Percentiles rank a stretch among this genome's conserved stretches.
Evolutionary conservation across 805 yeast genomes (phyloP).

Genomic region (Cyberlindnera petersonii): DNA sequence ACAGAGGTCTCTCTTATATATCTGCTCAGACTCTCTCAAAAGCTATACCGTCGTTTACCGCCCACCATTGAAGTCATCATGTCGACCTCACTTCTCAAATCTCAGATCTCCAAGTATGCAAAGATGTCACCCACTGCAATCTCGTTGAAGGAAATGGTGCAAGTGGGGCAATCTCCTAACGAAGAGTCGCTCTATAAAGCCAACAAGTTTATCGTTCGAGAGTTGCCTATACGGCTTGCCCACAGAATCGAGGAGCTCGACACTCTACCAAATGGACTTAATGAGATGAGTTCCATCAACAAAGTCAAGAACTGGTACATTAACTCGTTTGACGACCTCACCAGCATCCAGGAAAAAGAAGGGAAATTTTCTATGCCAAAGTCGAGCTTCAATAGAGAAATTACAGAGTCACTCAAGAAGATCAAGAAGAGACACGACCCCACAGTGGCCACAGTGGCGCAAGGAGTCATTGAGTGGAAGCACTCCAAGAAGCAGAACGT

Average conservation of each 20-base stretch:
- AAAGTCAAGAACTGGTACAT: conserved; percentile 87
- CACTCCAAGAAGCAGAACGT: conserved; percentile 41
- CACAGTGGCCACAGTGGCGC: conserved; percentile 87
- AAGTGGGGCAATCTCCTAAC: conserved; percentile 75
- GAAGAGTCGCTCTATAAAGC: conserved; percentile 81
- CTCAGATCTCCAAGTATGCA: conserved; percentile 46
- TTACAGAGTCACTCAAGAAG: conserved; percentile 59
- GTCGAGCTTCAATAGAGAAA: conserved; percentile 62
- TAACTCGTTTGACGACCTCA: conserved; percentile 80
- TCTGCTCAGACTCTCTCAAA: too few species aligned
- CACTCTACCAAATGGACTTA: conserved; percentile 69
- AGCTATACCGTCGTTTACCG: too few species aligned
- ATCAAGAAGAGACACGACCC: conserved; percentile 89
- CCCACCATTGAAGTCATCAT: too few species aligned
- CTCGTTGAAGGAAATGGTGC: conserved; percentile 84
- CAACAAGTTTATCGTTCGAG: conserved; percentile 79
- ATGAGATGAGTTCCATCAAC: conserved; percentile 67
- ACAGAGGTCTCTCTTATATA: too few species aligned
- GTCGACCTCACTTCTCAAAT: conserved; percentile 17
- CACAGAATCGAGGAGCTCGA: conserved; percentile 83
- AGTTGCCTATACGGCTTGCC: conserved; percentile 81
- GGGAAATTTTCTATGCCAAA: conserved; percentile 50
- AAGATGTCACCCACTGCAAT: conserved; percentile 79
- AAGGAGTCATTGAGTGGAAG: conserved; percentile 91
- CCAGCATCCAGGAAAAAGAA: conserved; percentile 37